Evolutionary conservation across 2,329 filamentous ascomycete species (phyloP).

Genomic region (Hansfordia pulvinata): DNA sequence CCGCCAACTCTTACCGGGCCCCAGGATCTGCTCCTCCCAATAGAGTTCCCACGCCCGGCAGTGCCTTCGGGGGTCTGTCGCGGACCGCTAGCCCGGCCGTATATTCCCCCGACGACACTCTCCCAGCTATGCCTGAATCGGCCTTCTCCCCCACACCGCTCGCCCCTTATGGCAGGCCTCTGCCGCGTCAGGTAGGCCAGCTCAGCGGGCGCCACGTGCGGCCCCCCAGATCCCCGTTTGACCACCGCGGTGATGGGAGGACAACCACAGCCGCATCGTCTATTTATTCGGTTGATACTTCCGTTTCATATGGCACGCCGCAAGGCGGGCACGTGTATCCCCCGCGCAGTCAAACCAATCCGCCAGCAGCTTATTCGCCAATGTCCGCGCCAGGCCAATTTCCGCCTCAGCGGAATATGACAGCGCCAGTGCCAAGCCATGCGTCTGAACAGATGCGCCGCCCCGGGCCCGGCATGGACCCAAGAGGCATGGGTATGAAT

Average conservation of each 20-base stretch:
- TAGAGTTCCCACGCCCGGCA: conserved; percentile 9
- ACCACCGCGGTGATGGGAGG: conserved; percentile 12
- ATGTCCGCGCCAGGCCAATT: too few relatives aligned
- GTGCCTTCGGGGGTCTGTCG: conserved; percentile 8
- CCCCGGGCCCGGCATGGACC: conserved; percentile 13
- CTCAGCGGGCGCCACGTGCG: conserved; percentile 9
- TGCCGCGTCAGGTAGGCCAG: conserved; percentile 9
- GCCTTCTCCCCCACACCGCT: conserved; percentile 17
- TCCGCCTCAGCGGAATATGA: conserved; percentile 30
- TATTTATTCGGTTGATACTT: conserved; percentile 5
- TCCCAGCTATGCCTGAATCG: conserved; percentile 19
- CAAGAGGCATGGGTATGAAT: conserved; percentile 11
- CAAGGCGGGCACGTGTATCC: not conserved
- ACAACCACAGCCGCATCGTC: conserved; percentile 19
- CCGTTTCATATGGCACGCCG: too few relatives aligned
- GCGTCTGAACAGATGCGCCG: conserved; percentile 15
- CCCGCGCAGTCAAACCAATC: conserved; percentile 2
- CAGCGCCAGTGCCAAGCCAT: conserved; percentile 22
- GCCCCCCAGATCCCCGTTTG: conserved; percentile 6
- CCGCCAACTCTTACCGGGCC: conserved; percentile 20
- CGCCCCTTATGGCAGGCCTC: conserved; percentile 15
- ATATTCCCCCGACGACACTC: conserved; percentile 9
- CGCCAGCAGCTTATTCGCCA: not conserved
- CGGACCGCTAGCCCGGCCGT: conserved; percentile 10
- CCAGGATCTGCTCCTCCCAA: conserved; percentile 13